Evolutionary conservation across 768 basidiomycete species (phyloP), one percentile per base, ranked within the genome.

Genomic region (Vararia minispora): DNA sequence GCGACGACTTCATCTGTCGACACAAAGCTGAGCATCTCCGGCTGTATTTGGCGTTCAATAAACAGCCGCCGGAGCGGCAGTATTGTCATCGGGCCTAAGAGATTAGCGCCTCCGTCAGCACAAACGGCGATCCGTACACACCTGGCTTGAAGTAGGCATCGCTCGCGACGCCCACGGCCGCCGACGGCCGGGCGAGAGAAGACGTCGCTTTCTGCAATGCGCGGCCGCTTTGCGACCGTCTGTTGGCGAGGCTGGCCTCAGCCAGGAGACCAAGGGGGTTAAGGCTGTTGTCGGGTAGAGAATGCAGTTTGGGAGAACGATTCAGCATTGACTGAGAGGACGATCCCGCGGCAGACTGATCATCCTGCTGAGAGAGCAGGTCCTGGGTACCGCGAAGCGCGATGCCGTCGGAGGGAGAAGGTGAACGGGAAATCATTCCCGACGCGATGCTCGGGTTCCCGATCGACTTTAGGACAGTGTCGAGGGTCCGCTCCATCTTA

Each of bases 211-310:
- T 39, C 32, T 25, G 44, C 20, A 34, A 33, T 4, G 44, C 35
- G 29, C 32, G 42, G 22, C 49, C 60, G 0, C 67, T 67, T 31
- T 77, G 70, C 1, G 74, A 76, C 20, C 75, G 65, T 5, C 84
- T 71, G 48, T 82, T 85, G 1, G 79, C 81, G 20, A 87, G 61
- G 51, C 82, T 87, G 0, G 89, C 86, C 54, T 97, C 92, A 0
- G 90, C 94, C 13, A 98, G 69, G 0, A 98, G 64, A 0, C 94
- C 94, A 9, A 98, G 67, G 4, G 94, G 94, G 46, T 94, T 97
- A 27, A 98, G 64, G 0, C 84, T 64, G 53, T 94, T 94, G 57
- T 97, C 91, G 0, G 94, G 94, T 4, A 98, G 62, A 0, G 78
- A 87, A 47, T 94, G 90, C 2, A 97, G 65, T 52, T 91, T 84